A percentile compares a stretch with the other conserved stretches of the same genome.
Evolutionary conservation across 164 flowering plant genomes (phyloP).

Genomic region (Liriodendron chinense): DNA sequence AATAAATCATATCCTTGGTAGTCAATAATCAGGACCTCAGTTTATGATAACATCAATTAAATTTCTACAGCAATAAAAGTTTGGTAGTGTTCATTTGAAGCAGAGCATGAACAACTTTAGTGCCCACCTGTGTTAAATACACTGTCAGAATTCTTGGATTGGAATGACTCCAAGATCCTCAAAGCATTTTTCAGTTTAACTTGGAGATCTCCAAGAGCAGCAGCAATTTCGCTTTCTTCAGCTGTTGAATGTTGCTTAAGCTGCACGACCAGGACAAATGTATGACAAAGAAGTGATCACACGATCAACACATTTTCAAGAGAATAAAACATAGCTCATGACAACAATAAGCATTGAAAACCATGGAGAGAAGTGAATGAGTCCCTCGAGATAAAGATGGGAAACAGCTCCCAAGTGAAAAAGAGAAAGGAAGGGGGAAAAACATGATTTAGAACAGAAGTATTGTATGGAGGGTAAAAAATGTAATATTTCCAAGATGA

Average conservation of each 20-base stretch:
- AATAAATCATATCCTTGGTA: not conserved
- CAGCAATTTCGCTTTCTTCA: slow-evolving; percentile 54
- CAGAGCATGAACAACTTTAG: not conserved
- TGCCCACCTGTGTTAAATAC: slow-evolving; percentile 76
- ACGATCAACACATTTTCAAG: not conserved
- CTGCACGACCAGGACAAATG: slow-evolving; percentile 34
- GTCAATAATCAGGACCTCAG: not conserved
- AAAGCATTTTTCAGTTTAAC: slow-evolving; percentile 45
- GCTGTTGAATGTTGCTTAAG: slow-evolving; percentile 57
- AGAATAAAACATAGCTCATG: not conserved
- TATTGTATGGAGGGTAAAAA: not conserved
- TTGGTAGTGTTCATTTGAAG: not conserved
- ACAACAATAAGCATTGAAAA: not conserved
- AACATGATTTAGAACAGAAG: too few species aligned
- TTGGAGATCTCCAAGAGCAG: slow-evolving; percentile 41
- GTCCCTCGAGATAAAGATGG: not conserved
- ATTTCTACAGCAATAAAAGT: not conserved
- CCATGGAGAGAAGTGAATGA: not conserved
- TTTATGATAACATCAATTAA: not conserved
- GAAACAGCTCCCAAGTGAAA: not conserved
- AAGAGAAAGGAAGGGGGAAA: not conserved
- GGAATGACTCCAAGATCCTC: slow-evolving; percentile 58
- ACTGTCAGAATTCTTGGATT: slow-evolving; percentile 70
- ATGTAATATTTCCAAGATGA: not conserved
- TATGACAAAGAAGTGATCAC: not conserved